phyloP scores from a whole-genome alignment of 2,329 filamentous ascomycete genomes.

The Emergomyces africanus region DNA sequence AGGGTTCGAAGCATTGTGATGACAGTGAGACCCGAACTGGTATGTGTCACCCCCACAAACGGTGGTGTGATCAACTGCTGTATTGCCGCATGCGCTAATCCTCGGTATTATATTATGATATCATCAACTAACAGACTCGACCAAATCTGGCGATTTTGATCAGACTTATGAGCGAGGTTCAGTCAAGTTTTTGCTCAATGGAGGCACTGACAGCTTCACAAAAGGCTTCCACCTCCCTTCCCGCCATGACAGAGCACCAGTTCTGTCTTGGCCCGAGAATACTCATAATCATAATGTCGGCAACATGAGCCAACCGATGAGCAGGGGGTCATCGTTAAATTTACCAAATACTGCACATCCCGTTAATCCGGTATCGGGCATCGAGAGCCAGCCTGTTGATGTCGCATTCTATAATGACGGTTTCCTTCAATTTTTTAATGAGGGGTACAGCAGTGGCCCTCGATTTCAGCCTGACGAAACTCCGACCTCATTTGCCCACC shows the following conservation, averaged over 20 bases:
- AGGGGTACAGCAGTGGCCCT: constrained; percentile 20
- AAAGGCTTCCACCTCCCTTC: constrained; percentile 33
- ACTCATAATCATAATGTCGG: neutral
- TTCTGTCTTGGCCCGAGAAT: constrained; percentile 25
- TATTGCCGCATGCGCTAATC: neutral
- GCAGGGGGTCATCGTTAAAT: constrained; percentile 12
- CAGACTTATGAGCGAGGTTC: constrained; percentile 32
- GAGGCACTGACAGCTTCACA: constrained; percentile 34
- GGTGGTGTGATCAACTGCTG: neutral
- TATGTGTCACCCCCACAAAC: constrained; percentile 5
- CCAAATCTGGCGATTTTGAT: constrained; percentile 17
- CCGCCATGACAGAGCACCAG: constrained; percentile 24
- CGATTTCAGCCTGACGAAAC: constrained; percentile 16
- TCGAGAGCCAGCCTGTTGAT: constrained; percentile 16
- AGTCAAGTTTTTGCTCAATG: constrained; percentile 35
- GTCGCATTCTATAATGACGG: constrained; percentile 23
- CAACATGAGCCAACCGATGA: constrained; percentile 11
- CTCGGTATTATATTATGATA: neutral
- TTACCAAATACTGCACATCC: constrained; percentile 4
- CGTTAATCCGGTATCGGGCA: neutral
- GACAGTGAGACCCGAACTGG: constrained; percentile 12
- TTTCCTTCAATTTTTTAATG: constrained; percentile 27
- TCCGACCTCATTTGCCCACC: constrained; percentile 9
- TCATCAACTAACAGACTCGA: constrained; percentile 4
- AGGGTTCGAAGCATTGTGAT: constrained; percentile 13